Conservation (phyloP, 2,329 filamentous ascomycete genomes). For the Arthrobotrys iridis region DNA sequence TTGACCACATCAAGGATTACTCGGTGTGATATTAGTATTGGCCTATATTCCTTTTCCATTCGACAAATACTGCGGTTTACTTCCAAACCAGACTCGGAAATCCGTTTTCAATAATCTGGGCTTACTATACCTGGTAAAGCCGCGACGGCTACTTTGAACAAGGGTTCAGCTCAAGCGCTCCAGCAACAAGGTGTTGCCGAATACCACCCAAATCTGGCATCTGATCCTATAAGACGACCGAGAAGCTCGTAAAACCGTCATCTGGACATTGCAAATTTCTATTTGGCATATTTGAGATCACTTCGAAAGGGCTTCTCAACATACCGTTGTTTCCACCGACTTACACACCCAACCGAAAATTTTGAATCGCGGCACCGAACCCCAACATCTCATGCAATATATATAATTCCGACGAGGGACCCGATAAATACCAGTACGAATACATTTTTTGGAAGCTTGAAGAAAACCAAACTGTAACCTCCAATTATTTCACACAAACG, state of each 20-base stretch:
- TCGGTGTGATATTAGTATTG: not conserved
- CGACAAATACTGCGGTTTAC: conserved; percentile 12
- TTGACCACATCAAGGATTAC: not conserved
- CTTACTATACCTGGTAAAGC: conserved; percentile 44
- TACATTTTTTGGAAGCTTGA: not conserved
- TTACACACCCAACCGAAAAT: not conserved
- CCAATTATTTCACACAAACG: not conserved
- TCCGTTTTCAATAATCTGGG: conserved; percentile 21
- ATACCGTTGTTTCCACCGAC: not conserved
- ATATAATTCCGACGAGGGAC: not conserved
- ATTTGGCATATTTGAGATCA: not conserved
- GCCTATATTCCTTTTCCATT: conserved; percentile 19
- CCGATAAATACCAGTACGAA: not conserved
- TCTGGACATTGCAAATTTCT: not conserved
- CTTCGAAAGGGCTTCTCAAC: not conserved
- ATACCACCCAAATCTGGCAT: conserved; percentile 33
- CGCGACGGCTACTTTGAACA: conserved; percentile 50
- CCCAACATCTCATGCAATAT: not conserved
- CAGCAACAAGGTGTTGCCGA: conserved; percentile 34
- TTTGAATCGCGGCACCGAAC: not conserved
- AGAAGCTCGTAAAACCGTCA: conserved; percentile 1
- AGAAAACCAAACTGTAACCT: not conserved
- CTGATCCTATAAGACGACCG: conserved; percentile 37
- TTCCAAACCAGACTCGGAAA: conserved; percentile 41
- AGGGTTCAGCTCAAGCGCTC: conserved; percentile 25